Evolutionary conservation across 2,329 filamentous ascomycete species (phyloP).

Genomic region (Fusarium brevicatenulatum): DNA sequence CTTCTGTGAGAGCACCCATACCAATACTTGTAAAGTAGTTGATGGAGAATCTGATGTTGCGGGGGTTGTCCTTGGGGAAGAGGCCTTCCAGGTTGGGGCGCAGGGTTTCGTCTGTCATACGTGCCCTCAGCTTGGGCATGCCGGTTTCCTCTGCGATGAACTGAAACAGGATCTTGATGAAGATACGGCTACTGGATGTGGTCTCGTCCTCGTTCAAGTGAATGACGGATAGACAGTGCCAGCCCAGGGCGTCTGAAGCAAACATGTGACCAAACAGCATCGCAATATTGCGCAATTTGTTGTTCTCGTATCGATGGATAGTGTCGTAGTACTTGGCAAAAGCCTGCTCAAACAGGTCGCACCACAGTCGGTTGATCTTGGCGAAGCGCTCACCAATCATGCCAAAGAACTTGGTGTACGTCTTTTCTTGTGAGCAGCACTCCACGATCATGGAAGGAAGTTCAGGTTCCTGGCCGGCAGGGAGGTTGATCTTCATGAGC

Average conservation of each 20-base stretch:
- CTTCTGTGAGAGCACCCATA: conserved; percentile 93
- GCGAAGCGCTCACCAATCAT: conserved; percentile 94
- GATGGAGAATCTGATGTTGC: conserved; percentile 95
- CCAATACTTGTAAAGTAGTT: conserved; percentile 99
- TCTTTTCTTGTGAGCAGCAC: conserved; percentile 95
- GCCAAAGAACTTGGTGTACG: conserved; percentile 97
- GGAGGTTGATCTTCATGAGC: conserved; percentile 92
- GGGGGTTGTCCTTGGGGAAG: conserved; percentile 88
- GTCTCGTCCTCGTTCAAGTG: conserved; percentile 97
- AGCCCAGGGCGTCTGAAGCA: conserved; percentile 86
- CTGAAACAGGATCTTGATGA: conserved; percentile 97
- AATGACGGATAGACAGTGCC: conserved; percentile 87
- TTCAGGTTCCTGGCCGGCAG: conserved; percentile 86
- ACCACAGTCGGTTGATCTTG: conserved; percentile 95
- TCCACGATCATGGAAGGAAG: conserved; percentile 97
- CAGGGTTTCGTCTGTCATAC: conserved; percentile 81
- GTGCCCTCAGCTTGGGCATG: conserved; percentile 79
- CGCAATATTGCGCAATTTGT: conserved; percentile 92
- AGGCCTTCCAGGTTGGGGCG: conserved; percentile 83
- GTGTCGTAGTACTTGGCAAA: conserved; percentile 97
- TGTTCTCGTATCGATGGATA: conserved; percentile 97
- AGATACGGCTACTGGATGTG: conserved; percentile 95
- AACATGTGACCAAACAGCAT: conserved; percentile 94
- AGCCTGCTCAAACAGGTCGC: conserved; percentile 87
- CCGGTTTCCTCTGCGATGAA: conserved; percentile 89